Conservation (phyloP, 305 asterid species). For the Fraxinus latifolia region DNA sequence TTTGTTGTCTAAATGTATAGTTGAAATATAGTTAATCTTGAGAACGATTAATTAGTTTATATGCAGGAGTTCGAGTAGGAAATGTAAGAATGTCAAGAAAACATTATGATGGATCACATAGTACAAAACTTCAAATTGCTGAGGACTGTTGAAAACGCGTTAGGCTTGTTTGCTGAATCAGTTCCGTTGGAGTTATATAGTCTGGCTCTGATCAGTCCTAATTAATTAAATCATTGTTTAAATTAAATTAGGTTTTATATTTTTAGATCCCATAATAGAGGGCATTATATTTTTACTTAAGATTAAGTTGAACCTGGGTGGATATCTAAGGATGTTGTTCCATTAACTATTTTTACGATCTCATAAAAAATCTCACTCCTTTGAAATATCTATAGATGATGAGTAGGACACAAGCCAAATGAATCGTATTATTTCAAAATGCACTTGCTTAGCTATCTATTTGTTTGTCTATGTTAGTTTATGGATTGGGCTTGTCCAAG, state of each 20-base stretch:
- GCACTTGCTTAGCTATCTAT: not conserved
- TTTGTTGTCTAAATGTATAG: not conserved
- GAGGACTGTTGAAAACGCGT: not conserved
- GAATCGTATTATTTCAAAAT: not conserved
- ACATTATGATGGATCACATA: not conserved
- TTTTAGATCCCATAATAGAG: not conserved
- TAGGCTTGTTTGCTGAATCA: not conserved
- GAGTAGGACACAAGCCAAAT: not conserved
- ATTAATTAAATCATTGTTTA: not conserved
- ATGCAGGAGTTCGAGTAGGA: not conserved
- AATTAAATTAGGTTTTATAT: not conserved
- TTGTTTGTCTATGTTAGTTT: not conserved
- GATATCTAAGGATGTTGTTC: not conserved
- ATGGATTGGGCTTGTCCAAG: slow-evolving; percentile 11
- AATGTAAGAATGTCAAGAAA: not conserved
- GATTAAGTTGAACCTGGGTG: not conserved
- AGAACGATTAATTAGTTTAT: not conserved
- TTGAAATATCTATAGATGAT: not conserved
- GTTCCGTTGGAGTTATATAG: not conserved
- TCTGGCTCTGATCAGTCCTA: not conserved
- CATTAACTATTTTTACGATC: not conserved
- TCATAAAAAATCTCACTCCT: not conserved
- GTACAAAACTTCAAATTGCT: not conserved
- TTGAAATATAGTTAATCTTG: not conserved
- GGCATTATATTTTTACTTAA: not conserved